Conservation (phyloP, 164 flowering plant species). For the Santalum album region DNA sequence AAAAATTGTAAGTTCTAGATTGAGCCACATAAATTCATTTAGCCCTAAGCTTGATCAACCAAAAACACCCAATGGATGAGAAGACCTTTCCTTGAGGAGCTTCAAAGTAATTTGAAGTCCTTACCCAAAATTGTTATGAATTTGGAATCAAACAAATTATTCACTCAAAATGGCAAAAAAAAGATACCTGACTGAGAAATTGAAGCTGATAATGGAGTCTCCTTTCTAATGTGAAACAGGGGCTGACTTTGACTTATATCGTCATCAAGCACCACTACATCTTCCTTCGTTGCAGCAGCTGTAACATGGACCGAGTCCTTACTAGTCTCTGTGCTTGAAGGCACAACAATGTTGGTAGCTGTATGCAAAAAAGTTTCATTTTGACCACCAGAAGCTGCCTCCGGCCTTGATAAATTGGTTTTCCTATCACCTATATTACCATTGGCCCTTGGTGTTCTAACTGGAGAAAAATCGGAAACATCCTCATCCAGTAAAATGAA, state of each 20-base stretch:
- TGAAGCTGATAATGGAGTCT: slow-evolving; percentile 21
- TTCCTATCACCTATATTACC: slow-evolving; percentile 8
- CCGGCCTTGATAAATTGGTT: slow-evolving; percentile 6
- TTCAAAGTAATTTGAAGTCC: not conserved
- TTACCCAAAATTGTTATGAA: not conserved
- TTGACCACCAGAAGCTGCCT: slow-evolving; percentile 8
- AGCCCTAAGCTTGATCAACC: too few species aligned
- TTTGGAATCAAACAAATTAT: slow-evolving; percentile 1
- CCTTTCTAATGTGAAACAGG: slow-evolving; percentile 33
- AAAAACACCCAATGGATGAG: too few species aligned
- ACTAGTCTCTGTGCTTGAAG: slow-evolving; percentile 8
- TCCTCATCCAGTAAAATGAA: slow-evolving; percentile 15
- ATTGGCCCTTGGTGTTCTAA: slow-evolving; percentile 10
- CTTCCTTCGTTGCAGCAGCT: slow-evolving; percentile 22
- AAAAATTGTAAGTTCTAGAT: not conserved
- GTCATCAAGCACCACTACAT: slow-evolving; percentile 17
- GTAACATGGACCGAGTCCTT: slow-evolving; percentile 5
- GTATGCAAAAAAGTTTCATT: slow-evolving; percentile 7
- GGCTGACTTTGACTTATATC: slow-evolving; percentile 24
- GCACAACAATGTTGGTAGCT: slow-evolving; percentile 5
- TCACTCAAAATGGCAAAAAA: not conserved
- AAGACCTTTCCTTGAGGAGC: too few species aligned
- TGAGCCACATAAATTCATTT: not conserved
- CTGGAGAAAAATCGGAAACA: slow-evolving; percentile 7
- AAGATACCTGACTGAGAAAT: slow-evolving; percentile 38